Percentiles rank a stretch among this genome's conserved stretches.
These are phyloP conservation scores for Pestalotiopsis sp. DNA, from an alignment of 2,329 filamentous ascomycete genomes.

Conservation along the genomic window DNA sequence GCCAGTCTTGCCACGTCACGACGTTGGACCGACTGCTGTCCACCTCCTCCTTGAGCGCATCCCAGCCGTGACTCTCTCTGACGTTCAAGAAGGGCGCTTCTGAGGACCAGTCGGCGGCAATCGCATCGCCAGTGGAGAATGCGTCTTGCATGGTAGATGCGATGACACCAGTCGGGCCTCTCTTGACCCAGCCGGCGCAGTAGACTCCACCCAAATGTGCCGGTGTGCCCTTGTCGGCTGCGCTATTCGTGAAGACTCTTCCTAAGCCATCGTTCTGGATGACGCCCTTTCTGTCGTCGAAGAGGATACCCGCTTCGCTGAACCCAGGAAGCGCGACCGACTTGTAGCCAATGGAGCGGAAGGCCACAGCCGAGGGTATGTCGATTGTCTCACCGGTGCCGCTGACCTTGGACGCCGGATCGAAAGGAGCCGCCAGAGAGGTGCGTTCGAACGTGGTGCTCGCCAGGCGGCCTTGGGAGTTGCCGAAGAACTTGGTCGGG, in stretches of 20 bases:
- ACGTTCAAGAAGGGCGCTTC: constrained; percentile 42
- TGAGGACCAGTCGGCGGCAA: constrained; percentile 74
- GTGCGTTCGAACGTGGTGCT: constrained; percentile 70
- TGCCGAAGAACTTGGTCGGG: constrained; percentile 68
- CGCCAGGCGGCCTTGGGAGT: constrained; percentile 52
- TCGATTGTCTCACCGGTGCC: constrained; percentile 51
- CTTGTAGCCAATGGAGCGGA: constrained; percentile 95
- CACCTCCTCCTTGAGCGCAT: constrained; percentile 67
- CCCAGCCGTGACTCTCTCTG: constrained; percentile 64
- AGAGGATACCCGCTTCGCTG: constrained; percentile 72
- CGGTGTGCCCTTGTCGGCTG: constrained; percentile 38
- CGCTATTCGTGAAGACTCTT: constrained; percentile 53
- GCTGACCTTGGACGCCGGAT: constrained; percentile 49
- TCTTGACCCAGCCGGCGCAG: constrained; percentile 95
- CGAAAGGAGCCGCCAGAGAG: constrained; percentile 56
- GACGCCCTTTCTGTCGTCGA: constrained; percentile 73
- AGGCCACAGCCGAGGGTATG: constrained; percentile 72
- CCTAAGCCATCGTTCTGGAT: constrained; percentile 83
- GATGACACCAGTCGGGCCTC: constrained; percentile 92
- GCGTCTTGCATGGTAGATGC: constrained; percentile 95
- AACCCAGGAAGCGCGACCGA: constrained; percentile 79
- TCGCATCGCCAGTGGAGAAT: constrained; percentile 83
- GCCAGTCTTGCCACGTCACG: constrained; percentile 85
- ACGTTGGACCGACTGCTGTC: constrained; percentile 57
- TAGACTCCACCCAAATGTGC: constrained; percentile 72